phyloP scores from a whole-genome alignment of 23 red algal species.

The Gracilaria vermiculophylla region DNA sequence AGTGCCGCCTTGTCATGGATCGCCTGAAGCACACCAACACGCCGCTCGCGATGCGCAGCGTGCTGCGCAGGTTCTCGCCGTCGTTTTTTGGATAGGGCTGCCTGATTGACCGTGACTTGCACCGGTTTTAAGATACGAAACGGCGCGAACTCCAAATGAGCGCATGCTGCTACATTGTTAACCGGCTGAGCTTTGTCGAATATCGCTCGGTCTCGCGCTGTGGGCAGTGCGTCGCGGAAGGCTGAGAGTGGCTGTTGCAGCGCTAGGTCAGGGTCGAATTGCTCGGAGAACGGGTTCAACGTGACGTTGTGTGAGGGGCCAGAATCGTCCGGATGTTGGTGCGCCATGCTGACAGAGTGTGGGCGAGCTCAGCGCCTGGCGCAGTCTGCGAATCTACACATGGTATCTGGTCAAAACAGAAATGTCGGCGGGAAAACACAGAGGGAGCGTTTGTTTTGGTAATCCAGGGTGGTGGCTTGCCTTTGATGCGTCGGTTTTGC shows the following conservation, averaged over 20 bases:
- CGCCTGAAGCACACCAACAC: not conserved
- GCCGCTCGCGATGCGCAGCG: not conserved
- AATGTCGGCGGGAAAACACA: no score
- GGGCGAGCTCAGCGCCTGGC: no score
- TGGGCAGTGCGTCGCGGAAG: constrained; percentile 19
- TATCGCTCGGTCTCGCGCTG: constrained; percentile 16
- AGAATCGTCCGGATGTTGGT: no score
- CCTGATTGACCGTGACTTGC: not conserved
- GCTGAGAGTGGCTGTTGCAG: not conserved
- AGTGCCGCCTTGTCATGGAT: constrained; percentile 19
- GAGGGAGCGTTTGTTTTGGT: no score
- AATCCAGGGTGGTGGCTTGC: no score
- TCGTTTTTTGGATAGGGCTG: not conserved
- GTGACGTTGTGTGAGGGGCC: not conserved
- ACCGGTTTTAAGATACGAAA: constrained; percentile 4
- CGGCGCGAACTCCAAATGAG: constrained; percentile 4
- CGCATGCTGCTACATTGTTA: constrained; percentile 48
- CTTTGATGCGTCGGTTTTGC: no score
- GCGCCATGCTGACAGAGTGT: no score
- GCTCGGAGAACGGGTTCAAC: constrained; percentile 33
- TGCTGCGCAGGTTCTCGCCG: not conserved
- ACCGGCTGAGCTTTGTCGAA: constrained; percentile 15
- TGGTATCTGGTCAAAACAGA: no score
- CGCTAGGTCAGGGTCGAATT: not conserved
- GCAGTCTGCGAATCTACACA: no score